These are phyloP conservation scores for Perkinsus marinus DNA, from an alignment of 169 alveolate genomes.

Conservation along the genomic window DNA sequence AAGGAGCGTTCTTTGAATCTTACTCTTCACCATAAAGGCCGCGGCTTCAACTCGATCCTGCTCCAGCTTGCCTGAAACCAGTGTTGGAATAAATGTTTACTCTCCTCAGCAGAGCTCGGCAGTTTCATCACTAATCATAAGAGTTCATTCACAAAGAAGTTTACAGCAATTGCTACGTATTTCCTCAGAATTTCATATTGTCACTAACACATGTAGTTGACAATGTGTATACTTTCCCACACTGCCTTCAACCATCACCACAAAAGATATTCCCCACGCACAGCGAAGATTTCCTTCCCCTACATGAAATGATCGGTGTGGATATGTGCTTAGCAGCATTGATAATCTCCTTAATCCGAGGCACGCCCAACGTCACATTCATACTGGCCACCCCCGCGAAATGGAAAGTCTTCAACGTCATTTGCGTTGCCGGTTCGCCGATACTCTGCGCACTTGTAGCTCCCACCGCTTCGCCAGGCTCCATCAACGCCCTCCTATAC, in stretches of 20 bases:
- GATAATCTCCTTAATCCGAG: slow-evolving; percentile 95
- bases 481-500: slow-evolving; percentile 71
- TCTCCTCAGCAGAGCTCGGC: too few relatives aligned
- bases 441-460: slow-evolving; percentile 97
- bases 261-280: slow-evolving; percentile 33
- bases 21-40: slow-evolving; percentile 73
- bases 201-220: too few relatives aligned
- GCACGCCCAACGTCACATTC: slow-evolving; percentile 97
- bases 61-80: slow-evolving; percentile 1
- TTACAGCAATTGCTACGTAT: too few relatives aligned
- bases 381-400: slow-evolving; percentile 73
- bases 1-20: slow-evolving; percentile 68
- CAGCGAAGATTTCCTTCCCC: slow-evolving; percentile 39
- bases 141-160: too few relatives aligned
- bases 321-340: slow-evolving; percentile 84
- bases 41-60: background rate
- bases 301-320: slow-evolving; percentile 81
- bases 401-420: slow-evolving; percentile 99
- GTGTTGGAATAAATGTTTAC: too few relatives aligned
- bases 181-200: too few relatives aligned
- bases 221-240: too few relatives aligned
- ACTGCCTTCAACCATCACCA: too few relatives aligned
- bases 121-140: too few relatives aligned
- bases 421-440: slow-evolving; percentile 99
- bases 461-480: slow-evolving; percentile 99